These are phyloP conservation scores for Bretschneidera sinensis DNA, from an alignment of 345 rosid species.

Conservation along the genomic window DNA sequence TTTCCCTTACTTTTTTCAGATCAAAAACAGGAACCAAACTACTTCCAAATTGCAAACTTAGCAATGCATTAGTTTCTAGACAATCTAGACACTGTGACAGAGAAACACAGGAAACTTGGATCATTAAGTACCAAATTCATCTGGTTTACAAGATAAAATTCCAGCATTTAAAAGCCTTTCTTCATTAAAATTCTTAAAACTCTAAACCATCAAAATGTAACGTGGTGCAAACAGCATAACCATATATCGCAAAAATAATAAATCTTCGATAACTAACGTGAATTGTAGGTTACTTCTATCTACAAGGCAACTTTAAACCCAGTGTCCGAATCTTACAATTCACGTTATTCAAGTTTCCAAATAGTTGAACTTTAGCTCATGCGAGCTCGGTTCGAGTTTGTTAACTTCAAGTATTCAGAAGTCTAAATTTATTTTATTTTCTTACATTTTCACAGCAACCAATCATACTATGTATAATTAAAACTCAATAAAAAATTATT, in stretches of 20 bases:
- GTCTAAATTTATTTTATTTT: background rate
- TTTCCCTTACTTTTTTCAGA: background rate
- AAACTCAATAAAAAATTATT: constrained; percentile 2
- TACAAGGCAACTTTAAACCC: no score
- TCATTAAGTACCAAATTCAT: no score
- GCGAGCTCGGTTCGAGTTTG: no score
- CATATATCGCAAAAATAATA: background rate
- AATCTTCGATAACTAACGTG: no score
- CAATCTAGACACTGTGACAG: background rate
- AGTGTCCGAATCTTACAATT: no score
- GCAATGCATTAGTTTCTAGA: background rate
- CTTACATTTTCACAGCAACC: background rate
- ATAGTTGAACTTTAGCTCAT: no score
- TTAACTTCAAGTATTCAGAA: background rate
- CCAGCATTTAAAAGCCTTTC: no score
- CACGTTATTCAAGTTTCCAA: no score
- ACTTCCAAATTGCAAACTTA: background rate
- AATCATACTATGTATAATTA: constrained; percentile 5
- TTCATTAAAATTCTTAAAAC: no score
- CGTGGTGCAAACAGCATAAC: background rate
- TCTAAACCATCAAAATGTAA: no score
- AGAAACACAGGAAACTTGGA: no score
- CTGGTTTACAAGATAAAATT: no score
- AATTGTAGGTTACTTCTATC: background rate
- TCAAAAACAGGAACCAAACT: background rate